phyloP scores from a whole-genome alignment of 2,329 filamentous ascomycete genomes.

The Botrytis cinerea region DNA sequence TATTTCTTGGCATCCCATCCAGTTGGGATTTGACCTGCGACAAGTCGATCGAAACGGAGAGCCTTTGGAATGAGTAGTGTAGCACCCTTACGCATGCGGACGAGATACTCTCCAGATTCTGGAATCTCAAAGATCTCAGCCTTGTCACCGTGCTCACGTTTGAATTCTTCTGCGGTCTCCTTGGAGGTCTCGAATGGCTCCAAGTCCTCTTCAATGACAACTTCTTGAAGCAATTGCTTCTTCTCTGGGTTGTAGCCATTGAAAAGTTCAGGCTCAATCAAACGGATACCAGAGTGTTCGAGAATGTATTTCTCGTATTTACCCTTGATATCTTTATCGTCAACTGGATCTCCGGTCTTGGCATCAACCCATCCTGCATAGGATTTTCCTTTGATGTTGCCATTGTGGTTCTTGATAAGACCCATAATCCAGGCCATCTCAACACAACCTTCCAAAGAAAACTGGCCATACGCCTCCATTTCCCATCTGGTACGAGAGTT shows the following conservation, averaged over 20 bases:
- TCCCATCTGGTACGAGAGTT: constrained; percentile 98
- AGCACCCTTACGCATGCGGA: constrained; percentile 93
- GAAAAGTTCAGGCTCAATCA: constrained; percentile 97
- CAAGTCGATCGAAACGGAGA: constrained; percentile 92
- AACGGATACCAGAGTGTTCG: constrained; percentile 93
- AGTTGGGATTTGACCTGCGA: constrained; percentile 94
- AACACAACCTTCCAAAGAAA: constrained; percentile 95
- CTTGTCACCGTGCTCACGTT: constrained; percentile 94
- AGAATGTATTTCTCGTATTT: constrained; percentile 98
- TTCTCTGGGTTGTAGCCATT: constrained; percentile 96
- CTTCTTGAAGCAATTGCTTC: constrained; percentile 97
- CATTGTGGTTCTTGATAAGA: constrained; percentile 98
- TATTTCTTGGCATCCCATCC: constrained; percentile 97
- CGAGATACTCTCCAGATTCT: constrained; percentile 90
- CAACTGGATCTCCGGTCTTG: constrained; percentile 92
- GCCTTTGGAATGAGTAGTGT: constrained; percentile 96
- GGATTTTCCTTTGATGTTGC: constrained; percentile 89
- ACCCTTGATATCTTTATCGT: constrained; percentile 95
- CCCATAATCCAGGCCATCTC: constrained; percentile 99
- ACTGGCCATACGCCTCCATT: constrained; percentile 96
- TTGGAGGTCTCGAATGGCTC: constrained; percentile 97
- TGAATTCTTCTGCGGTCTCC: constrained; percentile 96
- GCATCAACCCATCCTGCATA: constrained; percentile 97
- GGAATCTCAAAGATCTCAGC: constrained; percentile 95
- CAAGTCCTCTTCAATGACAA: constrained; percentile 95